These are phyloP conservation scores for Yamadazyma insecticola DNA, from an alignment of 805 yeast species.

Conservation along the genomic window DNA sequence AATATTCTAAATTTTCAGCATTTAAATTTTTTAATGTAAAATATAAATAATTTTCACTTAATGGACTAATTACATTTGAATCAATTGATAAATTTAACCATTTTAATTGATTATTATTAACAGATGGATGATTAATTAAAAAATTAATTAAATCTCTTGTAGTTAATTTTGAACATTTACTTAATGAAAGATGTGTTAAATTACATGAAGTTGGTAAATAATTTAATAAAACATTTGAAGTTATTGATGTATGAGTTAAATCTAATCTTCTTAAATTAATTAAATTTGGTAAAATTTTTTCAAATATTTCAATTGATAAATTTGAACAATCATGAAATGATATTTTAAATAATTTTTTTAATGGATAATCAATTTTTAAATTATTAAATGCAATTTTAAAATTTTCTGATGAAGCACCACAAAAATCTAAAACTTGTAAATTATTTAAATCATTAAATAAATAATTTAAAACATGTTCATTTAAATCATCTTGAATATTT, in stretches of 20 bases:
- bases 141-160: conserved; percentile 69
- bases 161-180: conserved; percentile 54
- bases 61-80: conserved; percentile 56
- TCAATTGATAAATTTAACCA: conserved; percentile 70
- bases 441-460: conserved; percentile 52
- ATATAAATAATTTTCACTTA: conserved; percentile 46
- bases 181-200: conserved; percentile 70
- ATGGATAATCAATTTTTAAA: conserved; percentile 25
- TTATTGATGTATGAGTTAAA: conserved; percentile 74
- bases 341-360: conserved; percentile 35
- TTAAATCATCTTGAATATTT: conserved; percentile 79
- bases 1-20: conserved; percentile 42
- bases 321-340: conserved; percentile 90
- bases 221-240: conserved; percentile 52
- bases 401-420: conserved; percentile 72
- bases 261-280: conserved; percentile 63
- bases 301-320: conserved; percentile 53
- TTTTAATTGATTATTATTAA: conserved; percentile 40
- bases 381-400: conserved; percentile 58
- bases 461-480: conserved; percentile 47
- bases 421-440: conserved; percentile 74
- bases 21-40: conserved; percentile 41
- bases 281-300: conserved; percentile 53
- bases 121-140: conserved; percentile 67
- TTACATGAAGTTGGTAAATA: conserved; percentile 51